phyloP scores from a whole-genome alignment of 2,329 filamentous ascomycete species.

The Cryoendolithus antarcticus region DNA sequence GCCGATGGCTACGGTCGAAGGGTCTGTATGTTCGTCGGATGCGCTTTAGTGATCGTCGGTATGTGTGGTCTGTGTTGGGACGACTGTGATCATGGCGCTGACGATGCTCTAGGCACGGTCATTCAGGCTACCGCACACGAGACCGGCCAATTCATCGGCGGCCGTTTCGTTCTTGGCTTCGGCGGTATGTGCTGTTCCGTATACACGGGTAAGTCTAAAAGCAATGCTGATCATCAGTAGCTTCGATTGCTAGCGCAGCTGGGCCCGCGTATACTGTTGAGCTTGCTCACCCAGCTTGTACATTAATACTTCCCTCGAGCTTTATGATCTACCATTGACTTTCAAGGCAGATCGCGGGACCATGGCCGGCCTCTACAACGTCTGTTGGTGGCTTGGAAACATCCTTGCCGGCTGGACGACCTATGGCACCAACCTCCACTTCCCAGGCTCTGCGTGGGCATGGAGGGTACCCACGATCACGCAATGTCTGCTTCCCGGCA shows the following conservation, averaged over 20 bases:
- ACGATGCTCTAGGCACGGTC: slow-evolving; percentile 23
- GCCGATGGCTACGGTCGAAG: slow-evolving; percentile 34
- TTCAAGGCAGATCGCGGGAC: slow-evolving; percentile 31
- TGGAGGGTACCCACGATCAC: slow-evolving; percentile 33
- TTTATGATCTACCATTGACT: too few relatives aligned
- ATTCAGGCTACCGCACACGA: slow-evolving; percentile 34
- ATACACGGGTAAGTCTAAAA: too few relatives aligned
- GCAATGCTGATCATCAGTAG: background rate
- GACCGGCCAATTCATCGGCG: slow-evolving; percentile 39
- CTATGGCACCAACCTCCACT: slow-evolving; percentile 21
- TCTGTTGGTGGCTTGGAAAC: slow-evolving; percentile 25
- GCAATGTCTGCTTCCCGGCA: slow-evolving; percentile 16
- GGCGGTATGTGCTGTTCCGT: background rate
- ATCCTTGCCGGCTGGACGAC: slow-evolving; percentile 36
- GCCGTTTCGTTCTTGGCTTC: slow-evolving; percentile 22
- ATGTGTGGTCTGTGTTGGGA: slow-evolving; percentile 9
- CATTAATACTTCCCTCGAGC: too few relatives aligned
- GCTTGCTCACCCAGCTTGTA: slow-evolving; percentile 44
- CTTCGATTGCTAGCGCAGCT: slow-evolving; percentile 38
- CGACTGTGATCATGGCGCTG: too few relatives aligned
- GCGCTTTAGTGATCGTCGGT: slow-evolving; percentile 37
- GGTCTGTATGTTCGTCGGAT: slow-evolving; percentile 43
- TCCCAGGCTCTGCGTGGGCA: slow-evolving; percentile 11
- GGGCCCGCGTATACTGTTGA: slow-evolving; percentile 49
- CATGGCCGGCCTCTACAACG: slow-evolving; percentile 43